These are phyloP conservation scores for Blastobotrys mokoenaii DNA, from an alignment of 805 yeast genomes.

Conservation along the genomic window DNA sequence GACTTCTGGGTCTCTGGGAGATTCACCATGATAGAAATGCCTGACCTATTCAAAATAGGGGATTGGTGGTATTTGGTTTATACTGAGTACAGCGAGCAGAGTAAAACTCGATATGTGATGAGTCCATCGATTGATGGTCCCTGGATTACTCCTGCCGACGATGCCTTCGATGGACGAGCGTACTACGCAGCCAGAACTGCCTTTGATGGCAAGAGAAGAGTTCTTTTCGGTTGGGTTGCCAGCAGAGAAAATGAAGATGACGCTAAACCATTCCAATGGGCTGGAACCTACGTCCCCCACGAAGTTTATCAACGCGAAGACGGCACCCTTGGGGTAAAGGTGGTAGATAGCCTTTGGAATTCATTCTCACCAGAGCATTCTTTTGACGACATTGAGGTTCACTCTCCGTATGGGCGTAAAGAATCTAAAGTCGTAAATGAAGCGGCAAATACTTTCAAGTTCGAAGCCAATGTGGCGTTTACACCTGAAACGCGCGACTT, in stretches of 20 bases:
- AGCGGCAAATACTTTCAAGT: background rate
- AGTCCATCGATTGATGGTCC: constrained; percentile 5
- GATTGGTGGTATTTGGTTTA: constrained; percentile 7
- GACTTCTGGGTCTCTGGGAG: constrained; percentile 4
- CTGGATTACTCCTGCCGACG: constrained; percentile 7
- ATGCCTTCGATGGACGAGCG: constrained; percentile 6
- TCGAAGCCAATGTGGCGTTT: constrained; percentile 1
- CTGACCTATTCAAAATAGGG: constrained; percentile 4
- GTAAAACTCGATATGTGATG: constrained; percentile 6
- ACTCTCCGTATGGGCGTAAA: background rate
- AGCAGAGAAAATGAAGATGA: constrained; percentile 7
- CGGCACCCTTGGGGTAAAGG: constrained; percentile 5
- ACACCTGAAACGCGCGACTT: constrained; percentile 4
- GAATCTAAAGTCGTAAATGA: background rate
- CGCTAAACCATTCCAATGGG: constrained; percentile 6
- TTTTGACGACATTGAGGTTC: background rate
- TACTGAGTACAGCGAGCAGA: constrained; percentile 5
- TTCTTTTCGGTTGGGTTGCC: constrained; percentile 5
- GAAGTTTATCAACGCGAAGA: constrained; percentile 2
- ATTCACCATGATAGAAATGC: constrained; percentile 5
- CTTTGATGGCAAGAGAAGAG: constrained; percentile 4
- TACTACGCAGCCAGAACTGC: constrained; percentile 6
- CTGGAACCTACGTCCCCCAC: constrained; percentile 5
- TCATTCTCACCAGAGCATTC: background rate
- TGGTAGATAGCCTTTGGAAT: constrained; percentile 4